phyloP scores from a whole-genome alignment of 2,329 filamentous ascomycete genomes.

The Colletotrichum plurivorum region DNA sequence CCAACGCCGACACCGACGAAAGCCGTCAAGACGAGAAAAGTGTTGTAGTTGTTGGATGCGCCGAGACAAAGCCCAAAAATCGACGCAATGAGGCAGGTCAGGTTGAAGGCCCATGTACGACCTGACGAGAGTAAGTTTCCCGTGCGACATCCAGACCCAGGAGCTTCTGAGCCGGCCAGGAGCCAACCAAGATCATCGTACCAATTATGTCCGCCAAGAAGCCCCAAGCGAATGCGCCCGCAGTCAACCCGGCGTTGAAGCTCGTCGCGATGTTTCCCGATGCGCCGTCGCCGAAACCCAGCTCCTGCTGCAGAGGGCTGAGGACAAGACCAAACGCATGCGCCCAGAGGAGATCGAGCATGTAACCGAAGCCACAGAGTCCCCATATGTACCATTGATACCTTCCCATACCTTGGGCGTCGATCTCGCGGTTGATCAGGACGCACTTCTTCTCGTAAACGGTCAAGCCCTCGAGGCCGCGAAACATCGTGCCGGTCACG shows the following conservation, averaged over 20 bases:
- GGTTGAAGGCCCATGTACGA: conserved; percentile 70
- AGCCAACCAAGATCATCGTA: conserved; percentile 32
- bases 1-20: conserved; percentile 68
- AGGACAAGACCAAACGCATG: conserved; percentile 70
- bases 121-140: conserved; percentile 44
- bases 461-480: conserved; percentile 45
- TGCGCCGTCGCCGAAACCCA: conserved; percentile 60
- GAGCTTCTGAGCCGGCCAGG: not conserved
- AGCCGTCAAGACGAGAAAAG: conserved; percentile 67
- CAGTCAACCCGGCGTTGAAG: conserved; percentile 68
- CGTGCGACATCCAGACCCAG: not conserved
- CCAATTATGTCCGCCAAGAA: conserved; percentile 66
- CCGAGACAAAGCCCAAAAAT: conserved; percentile 68
- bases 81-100: conserved; percentile 68
- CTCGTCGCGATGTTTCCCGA: conserved; percentile 66
- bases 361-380: conserved; percentile 68
- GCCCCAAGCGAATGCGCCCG: conserved; percentile 70
- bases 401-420: conserved; percentile 65
- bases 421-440: conserved; percentile 60
- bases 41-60: conserved; percentile 62
- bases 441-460: conserved; percentile 54
- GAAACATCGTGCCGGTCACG: not conserved
- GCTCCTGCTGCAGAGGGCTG: conserved; percentile 68
- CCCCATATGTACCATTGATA: conserved; percentile 68
- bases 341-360: conserved; percentile 70